Conservation (phyloP, 306 rosid genomes). For the Cicer pinnatifidum region DNA sequence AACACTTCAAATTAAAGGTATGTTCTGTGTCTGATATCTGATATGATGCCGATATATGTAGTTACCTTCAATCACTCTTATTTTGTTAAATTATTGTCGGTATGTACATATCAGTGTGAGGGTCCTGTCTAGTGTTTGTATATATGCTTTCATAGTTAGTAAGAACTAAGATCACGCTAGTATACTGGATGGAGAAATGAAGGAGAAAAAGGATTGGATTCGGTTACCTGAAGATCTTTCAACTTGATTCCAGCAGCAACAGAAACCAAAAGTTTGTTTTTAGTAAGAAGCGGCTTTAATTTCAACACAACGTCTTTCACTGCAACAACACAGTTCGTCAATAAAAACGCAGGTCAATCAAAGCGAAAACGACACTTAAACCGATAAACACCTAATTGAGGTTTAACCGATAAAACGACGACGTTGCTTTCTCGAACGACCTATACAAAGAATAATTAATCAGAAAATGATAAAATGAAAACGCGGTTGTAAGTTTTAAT, state of each 20-base stretch:
- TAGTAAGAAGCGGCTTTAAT: constrained; percentile 68
- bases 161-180: too few relatives aligned
- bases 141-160: too few relatives aligned
- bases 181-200: not conserved
- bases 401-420: constrained; percentile 86
- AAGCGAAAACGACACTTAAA: not conserved
- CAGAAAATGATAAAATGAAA: not conserved
- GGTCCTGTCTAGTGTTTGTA: too few relatives aligned
- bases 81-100: too few relatives aligned
- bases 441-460: constrained; percentile 41
- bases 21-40: too few relatives aligned
- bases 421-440: constrained; percentile 82
- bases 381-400: constrained; percentile 68
- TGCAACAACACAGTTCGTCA: constrained; percentile 46
- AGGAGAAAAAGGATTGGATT: not conserved
- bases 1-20: too few relatives aligned
- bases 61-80: too few relatives aligned
- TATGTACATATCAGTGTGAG: too few relatives aligned
- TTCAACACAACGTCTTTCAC: constrained; percentile 66
- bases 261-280: constrained; percentile 87
- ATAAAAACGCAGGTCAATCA: not conserved
- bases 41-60: too few relatives aligned
- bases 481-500: not conserved
- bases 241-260: constrained; percentile 92
- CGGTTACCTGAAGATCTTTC: constrained; percentile 85